Percentiles rank a stretch among this genome's conserved stretches.
These are phyloP conservation scores for Plasmodium vivax DNA, from an alignment of 169 alveolate species.

Conservation along the genomic window DNA sequence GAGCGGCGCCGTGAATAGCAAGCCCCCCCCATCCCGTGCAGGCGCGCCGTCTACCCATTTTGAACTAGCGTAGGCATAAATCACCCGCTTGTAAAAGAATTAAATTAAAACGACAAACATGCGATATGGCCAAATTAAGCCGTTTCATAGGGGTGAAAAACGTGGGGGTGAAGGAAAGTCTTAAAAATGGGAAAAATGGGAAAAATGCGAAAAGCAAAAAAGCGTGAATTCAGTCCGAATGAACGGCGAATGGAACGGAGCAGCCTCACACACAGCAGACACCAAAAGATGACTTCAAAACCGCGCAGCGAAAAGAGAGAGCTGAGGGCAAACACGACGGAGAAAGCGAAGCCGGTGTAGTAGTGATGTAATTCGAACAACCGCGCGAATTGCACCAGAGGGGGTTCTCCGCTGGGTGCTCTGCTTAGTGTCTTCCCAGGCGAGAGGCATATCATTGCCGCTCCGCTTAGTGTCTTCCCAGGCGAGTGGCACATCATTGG, in stretches of 20 bases:
- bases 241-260: not conserved
- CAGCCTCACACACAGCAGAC: not conserved
- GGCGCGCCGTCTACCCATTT: not conserved
- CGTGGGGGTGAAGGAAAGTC: not conserved
- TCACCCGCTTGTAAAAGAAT: not conserved
- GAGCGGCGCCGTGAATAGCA: not conserved
- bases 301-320: not conserved
- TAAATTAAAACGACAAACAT: not conserved
- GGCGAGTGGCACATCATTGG: too few species aligned
- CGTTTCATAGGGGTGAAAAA: not conserved
- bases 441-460: too few species aligned
- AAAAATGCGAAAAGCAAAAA: not conserved
- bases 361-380: not conserved
- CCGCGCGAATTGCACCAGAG: not conserved
- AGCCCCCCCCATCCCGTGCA: not conserved
- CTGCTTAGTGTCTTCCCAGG: too few species aligned
- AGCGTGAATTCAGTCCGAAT: not conserved
- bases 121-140: not conserved
- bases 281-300: not conserved
- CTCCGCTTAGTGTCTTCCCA: too few species aligned
- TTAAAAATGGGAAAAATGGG: not conserved
- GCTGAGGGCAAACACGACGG: not conserved
- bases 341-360: not conserved
- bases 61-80: not conserved
- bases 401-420: too few species aligned